Percentiles rank a stretch among this genome's conserved stretches.
These are phyloP conservation scores for Paraconiothyrium brasiliense DNA, from an alignment of 2,329 filamentous ascomycete genomes.

Conservation along the genomic window DNA sequence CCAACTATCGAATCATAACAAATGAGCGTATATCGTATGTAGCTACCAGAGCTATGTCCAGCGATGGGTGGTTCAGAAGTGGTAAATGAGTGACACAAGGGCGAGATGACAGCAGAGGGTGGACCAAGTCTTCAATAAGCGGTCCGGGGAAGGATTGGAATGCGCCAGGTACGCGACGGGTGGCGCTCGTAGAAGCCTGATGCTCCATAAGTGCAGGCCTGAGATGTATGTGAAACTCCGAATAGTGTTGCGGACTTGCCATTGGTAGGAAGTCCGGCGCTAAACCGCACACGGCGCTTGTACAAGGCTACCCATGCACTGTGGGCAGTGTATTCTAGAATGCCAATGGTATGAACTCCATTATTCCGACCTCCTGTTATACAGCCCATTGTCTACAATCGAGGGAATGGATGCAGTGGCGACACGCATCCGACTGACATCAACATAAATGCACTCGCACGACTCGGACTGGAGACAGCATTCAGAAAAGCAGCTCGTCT, in stretches of 20 bases:
- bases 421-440: not conserved
- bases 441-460: not conserved
- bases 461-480: not conserved
- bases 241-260: not conserved
- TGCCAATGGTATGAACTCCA: not conserved
- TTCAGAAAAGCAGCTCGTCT: not conserved
- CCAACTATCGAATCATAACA: conserved; percentile 9
- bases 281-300: conserved; percentile 3
- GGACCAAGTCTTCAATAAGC: not conserved
- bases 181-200: conserved; percentile 1
- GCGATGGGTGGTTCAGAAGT: conserved; percentile 2
- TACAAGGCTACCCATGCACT: not conserved
- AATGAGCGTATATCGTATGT: conserved; percentile 1
- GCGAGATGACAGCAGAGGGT: not conserved
- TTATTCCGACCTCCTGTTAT: not conserved
- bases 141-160: conserved; percentile 6
- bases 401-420: not conserved
- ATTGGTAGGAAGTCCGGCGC: conserved; percentile 12
- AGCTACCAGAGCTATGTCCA: conserved; percentile 9
- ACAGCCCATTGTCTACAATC: not conserved
- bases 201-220: not conserved
- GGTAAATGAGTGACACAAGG: conserved; percentile 5
- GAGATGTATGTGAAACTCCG: conserved; percentile 6
- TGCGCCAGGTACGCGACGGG: not conserved
- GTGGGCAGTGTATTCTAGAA: conserved; percentile 6